Conservation (phyloP, 148 eudicot species). For the Arbutus unedo region DNA sequence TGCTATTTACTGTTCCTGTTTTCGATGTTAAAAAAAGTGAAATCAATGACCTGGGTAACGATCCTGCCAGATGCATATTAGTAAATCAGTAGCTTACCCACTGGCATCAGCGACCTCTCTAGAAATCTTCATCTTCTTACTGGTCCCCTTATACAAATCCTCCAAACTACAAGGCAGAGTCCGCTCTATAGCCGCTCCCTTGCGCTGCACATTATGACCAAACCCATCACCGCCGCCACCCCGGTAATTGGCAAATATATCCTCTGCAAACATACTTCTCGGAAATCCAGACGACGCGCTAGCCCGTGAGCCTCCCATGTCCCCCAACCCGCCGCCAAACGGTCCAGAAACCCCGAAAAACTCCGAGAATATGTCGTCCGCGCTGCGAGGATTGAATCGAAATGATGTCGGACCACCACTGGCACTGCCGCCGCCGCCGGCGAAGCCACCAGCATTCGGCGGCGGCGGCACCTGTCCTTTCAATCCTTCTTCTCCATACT, state of each 20-base stretch:
- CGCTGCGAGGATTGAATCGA: conserved; percentile 61
- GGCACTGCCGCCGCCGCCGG: conserved; percentile 22
- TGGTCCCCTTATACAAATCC: conserved; percentile 77
- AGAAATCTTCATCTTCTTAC: conserved; percentile 83
- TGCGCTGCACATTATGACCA: conserved; percentile 32
- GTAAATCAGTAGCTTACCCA: conserved; percentile 39
- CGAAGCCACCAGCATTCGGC: conserved; percentile 45
- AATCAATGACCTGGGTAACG: too few species aligned
- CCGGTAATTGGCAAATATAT: conserved; percentile 47
- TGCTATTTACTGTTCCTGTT: too few species aligned
- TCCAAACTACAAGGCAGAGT: conserved; percentile 70
- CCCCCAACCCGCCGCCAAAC: conserved; percentile 48
- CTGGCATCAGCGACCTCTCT: conserved; percentile 53
- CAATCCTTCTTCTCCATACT: conserved; percentile 80
- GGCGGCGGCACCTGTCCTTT: conserved; percentile 78
- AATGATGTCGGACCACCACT: conserved; percentile 34
- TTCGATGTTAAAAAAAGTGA: too few species aligned
- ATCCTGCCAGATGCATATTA: too few species aligned
- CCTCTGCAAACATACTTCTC: conserved; percentile 61
- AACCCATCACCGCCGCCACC: conserved; percentile 41
- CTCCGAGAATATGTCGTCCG: conserved; percentile 80
- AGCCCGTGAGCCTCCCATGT: conserved; percentile 41
- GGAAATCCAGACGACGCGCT: conserved; percentile 36
- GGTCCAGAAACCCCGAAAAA: conserved; percentile 74
- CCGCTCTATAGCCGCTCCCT: conserved; percentile 54